phyloP scores from a whole-genome alignment of 495 filamentous ascomycete genomes.

The Penicillium robsamsonii region DNA sequence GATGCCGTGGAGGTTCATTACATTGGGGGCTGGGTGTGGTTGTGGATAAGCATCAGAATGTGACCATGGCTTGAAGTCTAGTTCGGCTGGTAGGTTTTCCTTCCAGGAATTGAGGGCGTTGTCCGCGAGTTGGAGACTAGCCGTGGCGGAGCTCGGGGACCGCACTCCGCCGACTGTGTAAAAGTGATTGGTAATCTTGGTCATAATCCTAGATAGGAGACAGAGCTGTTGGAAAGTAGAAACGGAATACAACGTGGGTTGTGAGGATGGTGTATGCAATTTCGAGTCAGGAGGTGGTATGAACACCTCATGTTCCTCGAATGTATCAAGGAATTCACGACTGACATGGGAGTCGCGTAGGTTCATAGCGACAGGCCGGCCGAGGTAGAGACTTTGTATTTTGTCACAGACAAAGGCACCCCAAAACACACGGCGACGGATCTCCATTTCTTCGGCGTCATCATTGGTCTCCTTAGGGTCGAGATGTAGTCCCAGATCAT shows the following conservation, averaged over 20 bases:
- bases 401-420: slow-evolving; percentile 40
- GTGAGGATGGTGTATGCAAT: slow-evolving; percentile 16
- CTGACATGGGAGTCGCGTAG: slow-evolving; percentile 25
- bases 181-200: slow-evolving; percentile 26
- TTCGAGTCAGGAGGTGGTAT: slow-evolving; percentile 22
- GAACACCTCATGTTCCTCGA: slow-evolving; percentile 36
- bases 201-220: slow-evolving; percentile 25
- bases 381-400: slow-evolving; percentile 36
- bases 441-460: slow-evolving; percentile 33
- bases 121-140: slow-evolving; percentile 18
- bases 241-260: slow-evolving; percentile 20
- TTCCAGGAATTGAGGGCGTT: slow-evolving; percentile 22
- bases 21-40: slow-evolving; percentile 14
- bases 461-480: slow-evolving; percentile 21
- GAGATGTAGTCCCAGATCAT: slow-evolving; percentile 38
- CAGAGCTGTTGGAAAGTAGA: slow-evolving; percentile 25
- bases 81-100: slow-evolving; percentile 17
- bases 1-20: slow-evolving; percentile 21
- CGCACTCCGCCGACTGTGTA: slow-evolving; percentile 27
- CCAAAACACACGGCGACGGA: slow-evolving; percentile 40
- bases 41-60: slow-evolving; percentile 1
- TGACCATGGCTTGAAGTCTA: slow-evolving; percentile 18
- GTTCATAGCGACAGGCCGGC: slow-evolving; percentile 24
- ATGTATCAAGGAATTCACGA: slow-evolving; percentile 24
- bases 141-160: background rate